These are phyloP conservation scores for Globisporangium paroecandrum DNA, from an alignment of 352 stramenopile genomes.

Conservation along the genomic window DNA sequence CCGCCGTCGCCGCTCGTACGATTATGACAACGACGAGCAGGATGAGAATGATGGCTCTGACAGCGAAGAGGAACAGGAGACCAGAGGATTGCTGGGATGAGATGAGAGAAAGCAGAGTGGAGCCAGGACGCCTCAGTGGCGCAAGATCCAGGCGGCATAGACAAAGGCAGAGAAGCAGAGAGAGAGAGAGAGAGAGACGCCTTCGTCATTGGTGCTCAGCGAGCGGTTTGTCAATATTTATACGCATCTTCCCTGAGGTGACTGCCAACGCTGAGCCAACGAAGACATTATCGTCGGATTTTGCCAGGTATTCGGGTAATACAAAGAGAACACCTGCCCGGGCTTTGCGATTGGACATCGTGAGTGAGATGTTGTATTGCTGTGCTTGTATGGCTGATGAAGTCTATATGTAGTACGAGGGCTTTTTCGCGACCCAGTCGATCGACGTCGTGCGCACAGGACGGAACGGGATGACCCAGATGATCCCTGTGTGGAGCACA, in stretches of 20 bases:
- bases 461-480: conserved; percentile 61
- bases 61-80: conserved; percentile 33
- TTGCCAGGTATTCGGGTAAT: neutral
- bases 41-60: conserved; percentile 21
- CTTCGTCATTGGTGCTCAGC: neutral
- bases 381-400: neutral
- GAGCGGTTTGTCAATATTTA: conserved; percentile 18
- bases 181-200: neutral
- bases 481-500: conserved; percentile 33
- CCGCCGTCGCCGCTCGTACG: conserved; percentile 35
- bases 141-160: neutral
- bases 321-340: neutral
- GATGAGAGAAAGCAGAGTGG: neutral
- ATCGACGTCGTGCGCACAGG: conserved; percentile 21
- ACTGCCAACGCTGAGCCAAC: neutral
- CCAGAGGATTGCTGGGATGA: conserved; percentile 53
- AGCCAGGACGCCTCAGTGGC: neutral
- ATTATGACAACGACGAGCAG: conserved; percentile 27
- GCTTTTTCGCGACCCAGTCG: conserved; percentile 17
- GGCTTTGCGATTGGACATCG: neutral
- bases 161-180: neutral
- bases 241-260: neutral
- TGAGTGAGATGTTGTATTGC: neutral
- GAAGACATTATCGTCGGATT: neutral
- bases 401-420: neutral